These are phyloP conservation scores for Talaromyces stipitatus DNA, from an alignment of 495 filamentous ascomycete species.

Conservation along the genomic window DNA sequence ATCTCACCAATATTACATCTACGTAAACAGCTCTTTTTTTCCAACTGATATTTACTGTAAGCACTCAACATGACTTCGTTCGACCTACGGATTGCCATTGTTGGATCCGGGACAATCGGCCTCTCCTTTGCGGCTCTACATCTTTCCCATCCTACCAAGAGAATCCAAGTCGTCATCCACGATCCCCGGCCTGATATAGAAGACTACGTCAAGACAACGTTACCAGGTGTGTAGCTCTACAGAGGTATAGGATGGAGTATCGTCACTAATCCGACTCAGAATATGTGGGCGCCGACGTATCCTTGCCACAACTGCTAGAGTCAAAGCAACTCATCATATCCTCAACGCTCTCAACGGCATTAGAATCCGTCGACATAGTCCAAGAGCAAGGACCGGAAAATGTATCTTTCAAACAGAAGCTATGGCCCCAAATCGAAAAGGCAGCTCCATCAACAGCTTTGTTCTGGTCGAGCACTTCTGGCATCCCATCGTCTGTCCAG, in stretches of 20 bases:
- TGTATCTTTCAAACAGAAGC: constrained; percentile 36
- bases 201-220: constrained; percentile 29
- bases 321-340: constrained; percentile 28
- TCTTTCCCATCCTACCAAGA: constrained; percentile 31
- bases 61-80: background rate
- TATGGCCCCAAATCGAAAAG: constrained; percentile 42
- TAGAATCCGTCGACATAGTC: constrained; percentile 39
- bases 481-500: constrained; percentile 47
- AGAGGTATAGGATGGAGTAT: no score
- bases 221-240: constrained; percentile 29
- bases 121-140: constrained; percentile 53
- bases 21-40: no score
- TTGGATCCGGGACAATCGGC: constrained; percentile 53
- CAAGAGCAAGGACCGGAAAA: constrained; percentile 55
- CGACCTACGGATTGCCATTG: constrained; percentile 33
- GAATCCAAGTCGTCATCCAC: constrained; percentile 35
- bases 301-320: constrained; percentile 13
- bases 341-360: constrained; percentile 29
- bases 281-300: constrained; percentile 11
- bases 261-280: background rate
- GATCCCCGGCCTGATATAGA: constrained; percentile 46
- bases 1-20: no score
- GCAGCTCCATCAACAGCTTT: constrained; percentile 29
- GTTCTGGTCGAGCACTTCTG: constrained; percentile 51
- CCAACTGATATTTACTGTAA: background rate